Evolutionary conservation across 495 filamentous ascomycete genomes (phyloP), one percentile per base, ranked within the genome.

Genomic region (Massariosphaeria phaeospora): DNA sequence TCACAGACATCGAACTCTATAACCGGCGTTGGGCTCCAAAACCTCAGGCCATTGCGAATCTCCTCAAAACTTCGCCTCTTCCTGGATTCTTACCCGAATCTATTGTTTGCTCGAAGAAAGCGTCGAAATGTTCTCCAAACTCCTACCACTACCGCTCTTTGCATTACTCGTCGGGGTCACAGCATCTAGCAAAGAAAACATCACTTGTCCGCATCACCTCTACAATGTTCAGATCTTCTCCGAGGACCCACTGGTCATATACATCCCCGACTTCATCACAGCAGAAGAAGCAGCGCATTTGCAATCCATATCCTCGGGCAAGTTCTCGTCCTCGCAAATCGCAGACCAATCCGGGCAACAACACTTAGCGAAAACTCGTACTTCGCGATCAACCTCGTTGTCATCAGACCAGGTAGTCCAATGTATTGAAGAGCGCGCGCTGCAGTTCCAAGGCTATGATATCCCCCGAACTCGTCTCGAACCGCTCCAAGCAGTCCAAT

Each of bases 401-500:
- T 17, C 33, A 1, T 39, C 43, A 13, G 55, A 59, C 26, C 10
- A 27, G 2, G 27, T 63, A 4, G 45, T 59, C 2, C 50, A 34
- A 27, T 63, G 61, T 30, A 63, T 63, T 27, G 26, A 45, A 36
- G 43, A 46, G 59, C 62, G 33, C 66, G 71, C 66, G 29, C 39
- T 65, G 40, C 10, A 57, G 50, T 65, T 58, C 45, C 42, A 52
- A 48, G 45, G 67, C 56, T 57, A 55, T 43, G 55, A 66, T 46
- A 35, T 72, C 70, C 50, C 77, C 66, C 2, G 78, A 72, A 23
- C 70, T 73, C 57, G 73, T 46, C 69, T 81, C 4, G 78, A 81
- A 65, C 75, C 76, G 0, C 55, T 81, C 18, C 78, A 81, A 56
- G 72, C 79, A 1, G 78, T 81, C 36, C 71, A 73, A 46, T 81